These are phyloP conservation scores for Peronosclerospora sorghi DNA, from an alignment of 352 stramenopile genomes.

Conservation along the genomic window DNA sequence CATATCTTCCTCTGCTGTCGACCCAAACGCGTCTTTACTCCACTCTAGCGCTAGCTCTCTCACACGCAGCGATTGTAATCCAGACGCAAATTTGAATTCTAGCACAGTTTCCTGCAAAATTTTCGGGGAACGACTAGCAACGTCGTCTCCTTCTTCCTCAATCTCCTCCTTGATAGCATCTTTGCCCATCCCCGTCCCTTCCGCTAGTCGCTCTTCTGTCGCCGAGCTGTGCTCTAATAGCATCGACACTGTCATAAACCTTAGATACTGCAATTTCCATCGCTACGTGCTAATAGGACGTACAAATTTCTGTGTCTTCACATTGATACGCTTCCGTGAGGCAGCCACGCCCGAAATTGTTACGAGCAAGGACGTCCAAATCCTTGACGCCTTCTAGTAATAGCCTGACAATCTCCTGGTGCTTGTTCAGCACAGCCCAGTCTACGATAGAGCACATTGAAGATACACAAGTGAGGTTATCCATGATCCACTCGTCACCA, in stretches of 20 bases:
- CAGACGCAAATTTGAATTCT: conserved; percentile 59
- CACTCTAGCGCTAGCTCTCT: conserved; percentile 77
- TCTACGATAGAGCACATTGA: conserved; percentile 22
- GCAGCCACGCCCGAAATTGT: conserved; percentile 68
- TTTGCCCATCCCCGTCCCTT: conserved; percentile 61
- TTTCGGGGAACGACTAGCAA: conserved; percentile 31
- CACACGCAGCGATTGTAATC: conserved; percentile 48
- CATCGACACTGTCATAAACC: conserved; percentile 30
- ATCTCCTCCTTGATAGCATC: conserved; percentile 55
- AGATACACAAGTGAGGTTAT: too few species aligned
- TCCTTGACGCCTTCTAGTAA: conserved; percentile 52
- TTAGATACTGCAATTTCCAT: neutral
- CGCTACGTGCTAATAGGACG: conserved; percentile 1
- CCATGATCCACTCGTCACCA: too few species aligned
- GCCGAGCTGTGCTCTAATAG: conserved; percentile 73
- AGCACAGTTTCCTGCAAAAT: conserved; percentile 78
- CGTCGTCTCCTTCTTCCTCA: conserved; percentile 46
- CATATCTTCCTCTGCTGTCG: conserved; percentile 75
- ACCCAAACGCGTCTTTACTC: conserved; percentile 72
- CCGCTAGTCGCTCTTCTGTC: conserved; percentile 61
- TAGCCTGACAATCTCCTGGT: conserved; percentile 67
- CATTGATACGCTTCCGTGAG: conserved; percentile 78
- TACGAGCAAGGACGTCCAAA: conserved; percentile 76
- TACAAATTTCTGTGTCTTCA: conserved; percentile 79
- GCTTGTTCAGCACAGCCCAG: conserved; percentile 83